Conservation (phyloP, 2,329 filamentous ascomycete species). For the Arthrobotrys musiformis region DNA sequence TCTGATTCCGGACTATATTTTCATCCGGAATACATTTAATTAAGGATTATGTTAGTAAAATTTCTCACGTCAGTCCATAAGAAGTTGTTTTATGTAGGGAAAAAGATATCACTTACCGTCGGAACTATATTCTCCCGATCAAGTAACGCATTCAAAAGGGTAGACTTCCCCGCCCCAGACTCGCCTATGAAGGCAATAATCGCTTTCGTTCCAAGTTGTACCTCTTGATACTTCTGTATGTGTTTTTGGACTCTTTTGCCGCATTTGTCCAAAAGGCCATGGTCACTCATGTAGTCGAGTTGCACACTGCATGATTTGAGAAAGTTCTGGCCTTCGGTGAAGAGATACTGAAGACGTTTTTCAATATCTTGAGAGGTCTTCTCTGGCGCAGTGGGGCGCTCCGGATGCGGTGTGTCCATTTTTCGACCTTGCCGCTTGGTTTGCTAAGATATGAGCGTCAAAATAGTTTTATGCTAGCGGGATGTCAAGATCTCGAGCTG, state of each 20-base stretch:
- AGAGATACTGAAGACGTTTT: neutral
- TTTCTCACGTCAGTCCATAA: too few relatives aligned
- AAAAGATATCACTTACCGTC: constrained; percentile 34
- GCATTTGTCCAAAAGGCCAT: constrained; percentile 27
- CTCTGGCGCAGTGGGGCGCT: too few relatives aligned
- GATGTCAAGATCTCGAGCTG: too few relatives aligned
- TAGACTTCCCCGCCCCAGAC: constrained; percentile 46
- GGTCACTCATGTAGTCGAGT: constrained; percentile 21
- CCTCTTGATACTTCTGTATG: constrained; percentile 25
- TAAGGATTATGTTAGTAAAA: too few relatives aligned
- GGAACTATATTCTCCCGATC: constrained; percentile 44
- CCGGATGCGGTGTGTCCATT: too few relatives aligned
- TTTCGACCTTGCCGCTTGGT: too few relatives aligned
- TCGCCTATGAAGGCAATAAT: constrained; percentile 47
- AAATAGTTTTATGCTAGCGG: too few relatives aligned
- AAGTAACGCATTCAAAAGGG: constrained; percentile 32
- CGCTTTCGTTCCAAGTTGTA: constrained; percentile 1
- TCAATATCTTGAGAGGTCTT: neutral
- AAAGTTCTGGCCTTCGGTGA: constrained; percentile 13
- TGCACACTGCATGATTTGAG: constrained; percentile 17
- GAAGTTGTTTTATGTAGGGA: too few relatives aligned
- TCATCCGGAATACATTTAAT: too few relatives aligned
- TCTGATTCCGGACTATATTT: constrained; percentile 31
- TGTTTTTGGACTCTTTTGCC: constrained; percentile 28
- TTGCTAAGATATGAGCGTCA: too few relatives aligned